Base-by-base conservation (phyloP, 306 rosid genomes). In the Rosa multiflora region DNA sequence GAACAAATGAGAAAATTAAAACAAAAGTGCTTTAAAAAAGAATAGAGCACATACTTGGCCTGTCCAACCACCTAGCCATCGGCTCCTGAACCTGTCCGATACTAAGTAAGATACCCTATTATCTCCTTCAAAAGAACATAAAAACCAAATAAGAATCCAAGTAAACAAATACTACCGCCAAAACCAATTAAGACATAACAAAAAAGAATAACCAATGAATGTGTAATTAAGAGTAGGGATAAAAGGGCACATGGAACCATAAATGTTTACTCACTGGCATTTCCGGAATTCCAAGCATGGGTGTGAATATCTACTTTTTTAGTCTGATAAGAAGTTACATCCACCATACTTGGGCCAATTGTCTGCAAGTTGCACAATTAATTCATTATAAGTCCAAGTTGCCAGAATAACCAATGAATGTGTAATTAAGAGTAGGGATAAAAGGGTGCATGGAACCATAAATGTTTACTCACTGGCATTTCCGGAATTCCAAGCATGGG, bases 11-110 rank as follows among this genome's bases (percentile, higher is more conserved):
- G 29, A 40, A 82, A 51, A 26, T 21, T 63, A 76, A 74, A 75
- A 78, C 39, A 64, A 56, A 61, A 72, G 53, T 67, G 48, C 32
- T 59, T 69, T 11, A 71, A 47, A 21, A 67, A 17, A 29, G 47
- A 77, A 49, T 47, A 75, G 80, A 83, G 73, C 32, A 76, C 84
- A 77, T 40, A 93, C 97, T 91, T 90, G 75, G 74, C 59, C 64
- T 81, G 94, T 76, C 94, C 97, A 93, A 26, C 96, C 97, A 70
- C 92, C 97, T 73, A 93, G 70, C 96, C 97, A 90, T 70, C 97
- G 91, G 83, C 97, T 93, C 76, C 88, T 83, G 78, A 89, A 93
- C 87, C 89, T 85, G 49, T 88, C 79, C 3, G 83, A 82, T 85
- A 81, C 78, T 46, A 73, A 52, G 78, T 69, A 67, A 73, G 79